These are phyloP conservation scores for Entamoeba dispar DNA, from an alignment of 208 protist species.

Conservation along the genomic window DNA sequence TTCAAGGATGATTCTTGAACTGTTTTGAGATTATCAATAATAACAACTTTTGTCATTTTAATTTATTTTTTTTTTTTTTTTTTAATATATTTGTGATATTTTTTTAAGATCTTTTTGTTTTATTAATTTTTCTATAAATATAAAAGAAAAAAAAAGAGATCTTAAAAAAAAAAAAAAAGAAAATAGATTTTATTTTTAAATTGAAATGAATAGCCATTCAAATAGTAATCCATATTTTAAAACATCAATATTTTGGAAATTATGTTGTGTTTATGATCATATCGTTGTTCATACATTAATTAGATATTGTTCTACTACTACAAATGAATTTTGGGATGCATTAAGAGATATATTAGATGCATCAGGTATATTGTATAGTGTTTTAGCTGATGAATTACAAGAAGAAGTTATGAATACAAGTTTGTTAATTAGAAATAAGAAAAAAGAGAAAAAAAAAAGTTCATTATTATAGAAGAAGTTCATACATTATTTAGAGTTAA, in stretches of 20 bases:
- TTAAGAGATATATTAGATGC: too few relatives aligned
- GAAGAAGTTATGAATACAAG: neutral
- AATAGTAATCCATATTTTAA: neutral
- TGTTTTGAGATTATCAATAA: neutral
- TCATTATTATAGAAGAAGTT: too few relatives aligned
- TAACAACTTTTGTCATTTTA: neutral
- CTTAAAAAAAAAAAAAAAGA: too few relatives aligned
- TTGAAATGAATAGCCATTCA: neutral
- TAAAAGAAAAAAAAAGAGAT: too few relatives aligned
- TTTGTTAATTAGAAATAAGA: neutral
- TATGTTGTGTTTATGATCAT: neutral
- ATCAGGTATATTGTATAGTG: too few relatives aligned
- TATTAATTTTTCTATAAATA: too few relatives aligned
- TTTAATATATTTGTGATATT: too few relatives aligned
- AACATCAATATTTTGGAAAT: neutral
- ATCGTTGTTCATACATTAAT: neutral
- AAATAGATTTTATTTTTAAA: too few relatives aligned
- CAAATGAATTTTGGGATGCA: neutral
- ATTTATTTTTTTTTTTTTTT: too few relatives aligned
- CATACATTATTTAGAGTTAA: neutral
- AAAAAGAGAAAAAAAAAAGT: neutral
- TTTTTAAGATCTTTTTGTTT: too few relatives aligned
- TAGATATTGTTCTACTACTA: neutral
- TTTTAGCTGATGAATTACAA: too few relatives aligned
- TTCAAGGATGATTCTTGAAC: neutral